A percentile compares a stretch with the other conserved stretches of the same genome.
phyloP scores from a whole-genome alignment of 345 rosid genomes.

The Anastatica hierochuntica region DNA sequence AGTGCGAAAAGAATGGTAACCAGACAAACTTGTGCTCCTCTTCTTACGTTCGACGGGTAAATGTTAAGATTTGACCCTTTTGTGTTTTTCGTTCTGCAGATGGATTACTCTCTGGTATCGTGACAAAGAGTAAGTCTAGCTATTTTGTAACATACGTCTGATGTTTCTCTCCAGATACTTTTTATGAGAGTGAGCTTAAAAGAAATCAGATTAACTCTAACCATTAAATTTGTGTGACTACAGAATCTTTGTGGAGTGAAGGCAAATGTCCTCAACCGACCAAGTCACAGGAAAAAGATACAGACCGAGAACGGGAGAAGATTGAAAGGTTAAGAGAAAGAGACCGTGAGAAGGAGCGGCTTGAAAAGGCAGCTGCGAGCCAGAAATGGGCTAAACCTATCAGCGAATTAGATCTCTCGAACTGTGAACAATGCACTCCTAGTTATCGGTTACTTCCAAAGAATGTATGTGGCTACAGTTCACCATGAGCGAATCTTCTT shows the following conservation, averaged over 20 bases:
- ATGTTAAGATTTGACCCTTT: conserved; percentile 1
- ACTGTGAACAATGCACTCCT: conserved; percentile 95
- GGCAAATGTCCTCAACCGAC: conserved; percentile 56
- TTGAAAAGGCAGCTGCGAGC: conserved; percentile 67
- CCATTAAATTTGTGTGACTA: conserved; percentile 18
- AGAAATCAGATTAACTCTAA: not conserved
- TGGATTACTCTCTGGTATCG: conserved; percentile 72
- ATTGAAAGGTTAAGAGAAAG: conserved; percentile 58
- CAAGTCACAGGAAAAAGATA: conserved; percentile 63
- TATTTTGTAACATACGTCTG: not conserved
- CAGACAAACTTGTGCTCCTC: conserved; percentile 8
- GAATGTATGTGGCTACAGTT: conserved; percentile 39
- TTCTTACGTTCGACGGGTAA: not conserved
- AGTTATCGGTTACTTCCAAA: conserved; percentile 94
- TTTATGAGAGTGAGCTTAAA: no score
- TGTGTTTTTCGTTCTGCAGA: conserved; percentile 41
- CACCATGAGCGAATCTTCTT: not conserved
- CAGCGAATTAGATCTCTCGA: conserved; percentile 87
- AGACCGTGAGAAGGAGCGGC: conserved; percentile 76
- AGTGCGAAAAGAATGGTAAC: conserved; percentile 80
- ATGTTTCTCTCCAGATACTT: not conserved
- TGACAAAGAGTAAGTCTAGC: conserved; percentile 70
- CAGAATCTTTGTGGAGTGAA: conserved; percentile 55
- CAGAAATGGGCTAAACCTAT: conserved; percentile 77
- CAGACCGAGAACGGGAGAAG: conserved; percentile 54